Evolutionary conservation across 345 rosid species (phyloP), one percentile per base, ranked within the genome.

Genomic region (Hevea brasiliensis): DNA sequence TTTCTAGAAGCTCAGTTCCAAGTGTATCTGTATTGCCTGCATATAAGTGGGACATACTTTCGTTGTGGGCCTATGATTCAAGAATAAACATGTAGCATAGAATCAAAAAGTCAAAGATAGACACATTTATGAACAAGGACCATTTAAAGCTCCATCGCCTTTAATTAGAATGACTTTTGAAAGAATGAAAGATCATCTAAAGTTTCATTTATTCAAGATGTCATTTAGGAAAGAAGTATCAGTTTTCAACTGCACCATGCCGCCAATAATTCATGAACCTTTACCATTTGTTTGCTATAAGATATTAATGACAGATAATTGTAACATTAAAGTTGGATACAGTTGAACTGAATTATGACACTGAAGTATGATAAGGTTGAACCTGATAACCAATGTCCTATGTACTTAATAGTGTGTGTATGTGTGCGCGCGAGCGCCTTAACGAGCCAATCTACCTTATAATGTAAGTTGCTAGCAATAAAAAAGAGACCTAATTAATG

Each of bases 1-100:
- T 89, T 81, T 95, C 99, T 47, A 95, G 96, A 85, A 95, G 96
- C 81, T 95, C 98, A 45, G 97, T 80, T 57, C 98, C 99, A 65
- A 96, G 97, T 27, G 90, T 81, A 64, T 96, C 98, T 3, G 87
- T 88, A 79, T 89, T 93, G 42, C 99, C 99, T 96, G 88, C 65
- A 75, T n/a, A 41, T 24, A 70, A 64, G 65, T 21, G 73, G 51
- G 68, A 62, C 58, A 54, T 44, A 23, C 53, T 76, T 82, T 24
- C 77, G 72, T 73, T 47, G 55, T 76, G 42, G 7, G 51, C 67
- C 37, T 54, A 23, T 20, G 20, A 18, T 20, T 70, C 53, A 51
- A 37, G 42, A 47, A 41, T 20, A 61, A 41, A 60, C 13, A 40
- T 42, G 6, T 57, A 68, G 50, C 10, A n/a, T 42, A 24, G 26